Conservation (phyloP, 179 eudicot species). For the Spergularia azorica region DNA sequence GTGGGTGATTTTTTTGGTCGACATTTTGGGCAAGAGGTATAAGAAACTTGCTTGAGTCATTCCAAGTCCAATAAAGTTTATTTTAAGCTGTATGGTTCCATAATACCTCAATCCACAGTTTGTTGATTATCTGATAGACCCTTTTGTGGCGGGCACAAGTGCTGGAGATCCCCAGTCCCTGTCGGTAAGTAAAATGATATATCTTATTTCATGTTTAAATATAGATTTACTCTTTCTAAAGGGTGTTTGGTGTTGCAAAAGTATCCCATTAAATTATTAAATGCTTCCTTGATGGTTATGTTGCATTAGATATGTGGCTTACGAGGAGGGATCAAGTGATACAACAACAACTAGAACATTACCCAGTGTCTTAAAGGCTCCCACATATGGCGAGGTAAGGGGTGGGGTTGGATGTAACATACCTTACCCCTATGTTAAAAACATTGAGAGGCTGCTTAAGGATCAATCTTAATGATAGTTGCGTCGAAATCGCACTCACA, state of each 20-base stretch:
- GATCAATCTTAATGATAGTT: no score
- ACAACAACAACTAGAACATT: no score
- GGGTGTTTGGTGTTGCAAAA: slow-evolving; percentile 9
- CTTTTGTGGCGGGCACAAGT: slow-evolving; percentile 90
- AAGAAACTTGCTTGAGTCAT: slow-evolving; percentile 7
- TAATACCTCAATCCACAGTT: slow-evolving; percentile 43
- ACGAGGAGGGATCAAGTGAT: background rate
- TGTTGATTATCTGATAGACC: slow-evolving; percentile 91
- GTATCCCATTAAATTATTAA: background rate
- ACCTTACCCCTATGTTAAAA: no score
- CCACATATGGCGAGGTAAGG: no score
- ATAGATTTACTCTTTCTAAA: slow-evolving; percentile 1
- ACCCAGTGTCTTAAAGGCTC: no score
- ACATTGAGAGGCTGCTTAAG: no score
- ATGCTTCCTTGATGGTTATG: background rate
- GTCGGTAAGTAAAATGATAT: slow-evolving; percentile 61
- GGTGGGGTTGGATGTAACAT: no score
- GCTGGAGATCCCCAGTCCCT: slow-evolving; percentile 94
- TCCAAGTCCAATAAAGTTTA: background rate
- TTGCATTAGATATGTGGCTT: background rate
- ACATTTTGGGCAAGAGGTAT: slow-evolving; percentile 96
- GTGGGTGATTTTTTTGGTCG: slow-evolving; percentile 89
- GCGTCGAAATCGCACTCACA: no score
- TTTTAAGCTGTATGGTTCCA: slow-evolving; percentile 17
- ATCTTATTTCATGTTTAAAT: slow-evolving; percentile 8